These are phyloP conservation scores for Westerdykella sp. DNA, from an alignment of 2,329 filamentous ascomycete species.

Conservation along the genomic window DNA sequence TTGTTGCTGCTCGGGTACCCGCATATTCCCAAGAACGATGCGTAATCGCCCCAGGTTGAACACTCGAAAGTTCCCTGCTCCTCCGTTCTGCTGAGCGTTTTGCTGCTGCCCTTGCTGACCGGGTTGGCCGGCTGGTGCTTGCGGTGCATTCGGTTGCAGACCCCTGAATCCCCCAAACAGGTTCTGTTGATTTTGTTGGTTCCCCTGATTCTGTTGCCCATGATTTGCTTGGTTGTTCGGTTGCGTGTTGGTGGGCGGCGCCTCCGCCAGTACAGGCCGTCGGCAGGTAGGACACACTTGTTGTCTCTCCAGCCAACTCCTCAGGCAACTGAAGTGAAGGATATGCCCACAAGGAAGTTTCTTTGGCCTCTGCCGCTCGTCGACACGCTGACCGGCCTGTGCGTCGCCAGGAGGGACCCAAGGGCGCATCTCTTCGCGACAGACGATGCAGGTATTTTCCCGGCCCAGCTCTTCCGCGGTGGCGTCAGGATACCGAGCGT, in stretches of 20 bases:
- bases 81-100: slow-evolving; percentile 16
- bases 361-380: slow-evolving; percentile 83
- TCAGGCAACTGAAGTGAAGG: slow-evolving; percentile 85
- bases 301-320: slow-evolving; percentile 95
- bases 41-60: slow-evolving; percentile 35
- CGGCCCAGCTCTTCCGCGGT: slow-evolving; percentile 75
- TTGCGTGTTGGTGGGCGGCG: slow-evolving; percentile 22
- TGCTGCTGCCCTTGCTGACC: slow-evolving; percentile 7
- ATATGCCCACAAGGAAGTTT: slow-evolving; percentile 96
- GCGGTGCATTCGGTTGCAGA: neutral
- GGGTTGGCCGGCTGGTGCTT: slow-evolving; percentile 11
- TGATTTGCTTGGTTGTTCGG: slow-evolving; percentile 22
- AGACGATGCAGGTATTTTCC: slow-evolving; percentile 96
- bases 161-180: neutral
- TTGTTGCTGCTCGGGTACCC: slow-evolving; percentile 18
- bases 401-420: slow-evolving; percentile 54
- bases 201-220: slow-evolving; percentile 16
- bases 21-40: slow-evolving; percentile 31
- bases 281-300: slow-evolving; percentile 96
- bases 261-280: slow-evolving; percentile 60
- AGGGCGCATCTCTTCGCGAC: slow-evolving; percentile 87
- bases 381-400: slow-evolving; percentile 44
- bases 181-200: slow-evolving; percentile 9
- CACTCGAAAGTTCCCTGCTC: slow-evolving; percentile 29
- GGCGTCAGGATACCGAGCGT: slow-evolving; percentile 80